phyloP scores from a whole-genome alignment of 768 basidiomycete species.

The Boletus insuetus region DNA sequence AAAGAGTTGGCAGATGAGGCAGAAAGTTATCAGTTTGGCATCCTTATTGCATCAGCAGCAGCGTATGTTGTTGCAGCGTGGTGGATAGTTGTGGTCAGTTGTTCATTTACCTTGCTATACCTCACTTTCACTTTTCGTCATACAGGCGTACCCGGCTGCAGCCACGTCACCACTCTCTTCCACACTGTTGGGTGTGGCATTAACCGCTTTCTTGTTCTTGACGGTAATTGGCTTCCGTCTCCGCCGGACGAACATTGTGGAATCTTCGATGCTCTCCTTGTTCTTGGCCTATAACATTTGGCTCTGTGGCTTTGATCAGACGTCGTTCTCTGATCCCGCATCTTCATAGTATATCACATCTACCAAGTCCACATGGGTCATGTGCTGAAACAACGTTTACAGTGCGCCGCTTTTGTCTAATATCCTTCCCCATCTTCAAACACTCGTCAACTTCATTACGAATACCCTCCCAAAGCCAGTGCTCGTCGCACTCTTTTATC shows the following conservation, averaged over 20 bases:
- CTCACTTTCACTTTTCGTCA: slow-evolving; percentile 10
- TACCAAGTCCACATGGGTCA: neutral
- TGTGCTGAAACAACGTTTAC: slow-evolving; percentile 8
- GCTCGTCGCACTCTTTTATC: slow-evolving; percentile 73
- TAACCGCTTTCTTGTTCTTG: slow-evolving; percentile 87
- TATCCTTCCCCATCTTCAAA: slow-evolving; percentile 77
- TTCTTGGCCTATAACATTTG: slow-evolving; percentile 91
- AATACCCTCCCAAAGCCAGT: slow-evolving; percentile 87
- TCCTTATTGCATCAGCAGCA: slow-evolving; percentile 73
- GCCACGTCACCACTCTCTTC: slow-evolving; percentile 84
- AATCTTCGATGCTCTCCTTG: slow-evolving; percentile 82
- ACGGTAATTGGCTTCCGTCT: slow-evolving; percentile 89
- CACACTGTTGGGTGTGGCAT: slow-evolving; percentile 81
- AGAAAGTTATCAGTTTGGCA: slow-evolving; percentile 72
- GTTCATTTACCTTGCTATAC: neutral
- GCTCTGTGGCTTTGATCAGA: slow-evolving; percentile 80
- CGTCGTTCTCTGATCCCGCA: slow-evolving; percentile 67
- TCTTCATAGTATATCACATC: slow-evolving; percentile 65
- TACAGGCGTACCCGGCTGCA: slow-evolving; percentile 76
- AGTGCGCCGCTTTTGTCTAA: slow-evolving; percentile 78
- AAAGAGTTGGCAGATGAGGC: slow-evolving; percentile 69
- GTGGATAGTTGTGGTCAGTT: slow-evolving; percentile 80
- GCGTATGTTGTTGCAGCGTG: slow-evolving; percentile 81
- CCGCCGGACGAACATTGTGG: slow-evolving; percentile 88
- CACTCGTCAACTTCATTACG: slow-evolving; percentile 74